These are phyloP conservation scores for Symbiodinium natans DNA, from an alignment of 73 alveolate genomes.

Conservation along the genomic window DNA sequence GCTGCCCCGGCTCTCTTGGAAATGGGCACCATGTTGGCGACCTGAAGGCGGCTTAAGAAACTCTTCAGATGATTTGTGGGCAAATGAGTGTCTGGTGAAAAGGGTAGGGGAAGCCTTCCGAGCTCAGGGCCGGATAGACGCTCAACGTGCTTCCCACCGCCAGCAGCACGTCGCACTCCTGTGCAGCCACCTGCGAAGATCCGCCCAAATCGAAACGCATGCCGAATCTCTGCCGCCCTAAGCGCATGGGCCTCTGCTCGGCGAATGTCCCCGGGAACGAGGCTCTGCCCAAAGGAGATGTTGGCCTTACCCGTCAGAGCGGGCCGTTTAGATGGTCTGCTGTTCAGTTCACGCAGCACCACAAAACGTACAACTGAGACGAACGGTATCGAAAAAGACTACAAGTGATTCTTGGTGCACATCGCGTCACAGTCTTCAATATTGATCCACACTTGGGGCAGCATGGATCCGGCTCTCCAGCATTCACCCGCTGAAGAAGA, in stretches of 20 bases:
- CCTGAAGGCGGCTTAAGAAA: background rate
- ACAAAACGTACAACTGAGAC: no score
- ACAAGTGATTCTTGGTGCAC: background rate
- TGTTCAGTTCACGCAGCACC: no score
- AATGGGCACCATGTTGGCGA: background rate
- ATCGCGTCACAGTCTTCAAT: background rate
- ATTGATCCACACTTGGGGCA: background rate
- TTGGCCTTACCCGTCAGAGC: background rate
- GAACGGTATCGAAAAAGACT: background rate
- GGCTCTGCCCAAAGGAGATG: conserved; percentile 9
- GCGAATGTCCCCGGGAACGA: background rate
- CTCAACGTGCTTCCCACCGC: conserved; percentile 1
- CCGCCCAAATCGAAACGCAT: no score
- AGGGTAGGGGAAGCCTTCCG: no score
- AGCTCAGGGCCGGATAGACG: conserved; percentile 11
- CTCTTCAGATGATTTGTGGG: background rate
- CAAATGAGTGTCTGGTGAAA: no score
- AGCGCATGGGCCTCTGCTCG: background rate
- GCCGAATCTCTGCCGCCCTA: background rate
- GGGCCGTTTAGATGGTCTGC: no score
- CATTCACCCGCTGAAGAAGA: background rate
- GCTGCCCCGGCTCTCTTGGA: background rate
- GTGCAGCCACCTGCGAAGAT: background rate
- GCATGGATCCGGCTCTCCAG: background rate
- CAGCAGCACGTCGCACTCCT: background rate